Evolutionary conservation across 2,329 filamentous ascomycete genomes (phyloP).

Genomic region (Penicillium psychrosexuale): DNA sequence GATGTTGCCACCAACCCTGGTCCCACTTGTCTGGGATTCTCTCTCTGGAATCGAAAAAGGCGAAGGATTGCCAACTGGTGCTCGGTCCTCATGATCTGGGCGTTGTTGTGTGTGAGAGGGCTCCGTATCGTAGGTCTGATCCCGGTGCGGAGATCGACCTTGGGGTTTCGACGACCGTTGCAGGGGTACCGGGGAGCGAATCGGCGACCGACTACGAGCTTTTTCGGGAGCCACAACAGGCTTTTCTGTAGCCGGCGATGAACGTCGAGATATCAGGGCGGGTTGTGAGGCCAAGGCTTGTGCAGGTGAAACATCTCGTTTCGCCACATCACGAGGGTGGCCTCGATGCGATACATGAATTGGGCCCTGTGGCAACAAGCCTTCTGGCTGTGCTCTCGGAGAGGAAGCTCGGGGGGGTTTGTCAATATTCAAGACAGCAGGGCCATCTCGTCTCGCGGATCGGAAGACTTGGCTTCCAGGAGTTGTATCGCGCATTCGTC

Average conservation of each 20-base stretch:
- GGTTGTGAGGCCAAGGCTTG: conserved; percentile 55
- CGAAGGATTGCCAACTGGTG: background rate
- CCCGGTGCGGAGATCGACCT: conserved; percentile 18
- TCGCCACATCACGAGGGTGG: conserved; percentile 47
- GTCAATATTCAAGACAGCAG: conserved; percentile 26
- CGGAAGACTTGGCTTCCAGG: conserved; percentile 34
- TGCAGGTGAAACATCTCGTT: conserved; percentile 41
- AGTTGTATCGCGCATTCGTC: conserved; percentile 37
- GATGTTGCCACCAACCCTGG: conserved; percentile 21
- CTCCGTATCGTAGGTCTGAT: conserved; percentile 9
- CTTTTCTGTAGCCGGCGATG: conserved; percentile 59
- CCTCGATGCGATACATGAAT: conserved; percentile 51
- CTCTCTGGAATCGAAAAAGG: background rate
- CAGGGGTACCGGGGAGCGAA: conserved; percentile 21
- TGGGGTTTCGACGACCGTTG: conserved; percentile 22
- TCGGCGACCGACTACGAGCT: conserved; percentile 30
- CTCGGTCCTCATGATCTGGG: background rate
- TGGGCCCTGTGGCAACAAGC: conserved; percentile 53
- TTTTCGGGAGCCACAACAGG: conserved; percentile 40
- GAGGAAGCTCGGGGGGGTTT: conserved; percentile 30
- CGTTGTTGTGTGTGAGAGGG: background rate
- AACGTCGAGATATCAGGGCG: conserved; percentile 57
- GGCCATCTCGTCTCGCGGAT: conserved; percentile 34
- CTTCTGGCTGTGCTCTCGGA: conserved; percentile 25
- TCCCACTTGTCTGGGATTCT: conserved; percentile 20